phyloP scores from a whole-genome alignment of 495 filamentous ascomycete species.

The Penicillium simplicissimum region DNA sequence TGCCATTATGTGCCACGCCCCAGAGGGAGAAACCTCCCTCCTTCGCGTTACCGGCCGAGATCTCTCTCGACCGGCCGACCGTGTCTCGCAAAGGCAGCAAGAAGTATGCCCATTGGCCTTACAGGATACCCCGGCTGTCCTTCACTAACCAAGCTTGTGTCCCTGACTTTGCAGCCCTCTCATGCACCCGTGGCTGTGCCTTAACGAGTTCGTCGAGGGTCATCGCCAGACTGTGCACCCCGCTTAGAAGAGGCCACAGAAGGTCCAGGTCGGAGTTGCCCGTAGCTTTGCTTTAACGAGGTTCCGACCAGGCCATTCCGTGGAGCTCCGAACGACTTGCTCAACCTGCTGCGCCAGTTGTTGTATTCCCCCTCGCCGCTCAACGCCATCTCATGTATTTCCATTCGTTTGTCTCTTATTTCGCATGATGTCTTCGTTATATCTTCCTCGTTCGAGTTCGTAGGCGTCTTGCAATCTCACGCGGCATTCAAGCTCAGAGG shows the following conservation, averaged over 20 bases:
- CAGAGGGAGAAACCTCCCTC: background rate
- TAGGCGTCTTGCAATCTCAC: background rate
- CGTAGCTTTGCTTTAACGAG: slow-evolving; percentile 10
- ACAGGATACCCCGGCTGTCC: slow-evolving; percentile 2
- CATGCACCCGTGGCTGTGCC: background rate
- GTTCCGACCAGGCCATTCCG: slow-evolving; percentile 5
- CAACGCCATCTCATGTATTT: background rate
- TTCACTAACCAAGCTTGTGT: slow-evolving; percentile 7
- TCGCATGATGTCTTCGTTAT: background rate
- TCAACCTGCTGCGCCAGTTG: background rate
- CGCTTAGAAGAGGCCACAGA: slow-evolving; percentile 5
- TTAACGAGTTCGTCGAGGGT: slow-evolving; percentile 9
- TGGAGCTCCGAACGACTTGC: background rate
- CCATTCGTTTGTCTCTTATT: background rate
- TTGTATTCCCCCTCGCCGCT: background rate
- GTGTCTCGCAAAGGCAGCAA: background rate
- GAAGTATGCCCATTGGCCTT: slow-evolving; percentile 5
- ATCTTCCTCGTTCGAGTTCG: background rate
- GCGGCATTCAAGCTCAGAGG: background rate
- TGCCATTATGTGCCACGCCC: background rate
- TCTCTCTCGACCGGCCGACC: background rate
- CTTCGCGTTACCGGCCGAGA: slow-evolving; percentile 1
- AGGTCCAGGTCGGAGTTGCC: slow-evolving; percentile 4
- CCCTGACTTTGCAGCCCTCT: background rate
- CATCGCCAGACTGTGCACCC: background rate